Evolutionary conservation across 2,329 filamentous ascomycete genomes (phyloP).

Genomic region (Calonectria pseudoturangicola): DNA sequence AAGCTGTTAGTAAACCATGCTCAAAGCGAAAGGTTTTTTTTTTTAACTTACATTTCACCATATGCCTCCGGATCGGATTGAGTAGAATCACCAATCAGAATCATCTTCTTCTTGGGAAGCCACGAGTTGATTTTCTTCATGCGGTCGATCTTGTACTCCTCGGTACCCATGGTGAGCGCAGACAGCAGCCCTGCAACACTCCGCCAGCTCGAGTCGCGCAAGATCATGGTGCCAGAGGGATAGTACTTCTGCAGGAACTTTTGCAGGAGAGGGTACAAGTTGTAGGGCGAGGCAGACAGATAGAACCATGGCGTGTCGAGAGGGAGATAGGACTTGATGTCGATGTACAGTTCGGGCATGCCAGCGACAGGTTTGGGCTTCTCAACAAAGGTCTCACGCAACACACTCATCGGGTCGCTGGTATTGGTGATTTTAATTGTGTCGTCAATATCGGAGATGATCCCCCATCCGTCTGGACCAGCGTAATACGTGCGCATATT

Average conservation of each 20-base stretch:
- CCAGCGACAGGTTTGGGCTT: constrained; percentile 81
- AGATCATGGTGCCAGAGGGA: constrained; percentile 85
- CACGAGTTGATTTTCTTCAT: constrained; percentile 86
- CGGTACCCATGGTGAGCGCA: constrained; percentile 85
- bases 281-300: constrained; percentile 94
- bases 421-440: constrained; percentile 96
- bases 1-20: constrained; percentile 40
- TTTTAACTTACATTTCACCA: constrained; percentile 79
- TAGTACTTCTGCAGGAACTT: constrained; percentile 83
- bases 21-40: neutral
- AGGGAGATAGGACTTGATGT: constrained; percentile 73
- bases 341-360: constrained; percentile 89
- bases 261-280: constrained; percentile 90
- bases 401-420: constrained; percentile 84
- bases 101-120: constrained; percentile 86
- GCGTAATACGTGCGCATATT: constrained; percentile 84
- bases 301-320: constrained; percentile 89
- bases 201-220: constrained; percentile 91
- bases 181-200: constrained; percentile 87
- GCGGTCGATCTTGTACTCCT: constrained; percentile 89
- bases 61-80: constrained; percentile 95
- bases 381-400: constrained; percentile 89
- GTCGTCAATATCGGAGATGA: constrained; percentile 95
- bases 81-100: constrained; percentile 92
- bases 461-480: constrained; percentile 85